Conservation (phyloP, 495 filamentous ascomycete species). For the Geoglossum glabrum region DNA sequence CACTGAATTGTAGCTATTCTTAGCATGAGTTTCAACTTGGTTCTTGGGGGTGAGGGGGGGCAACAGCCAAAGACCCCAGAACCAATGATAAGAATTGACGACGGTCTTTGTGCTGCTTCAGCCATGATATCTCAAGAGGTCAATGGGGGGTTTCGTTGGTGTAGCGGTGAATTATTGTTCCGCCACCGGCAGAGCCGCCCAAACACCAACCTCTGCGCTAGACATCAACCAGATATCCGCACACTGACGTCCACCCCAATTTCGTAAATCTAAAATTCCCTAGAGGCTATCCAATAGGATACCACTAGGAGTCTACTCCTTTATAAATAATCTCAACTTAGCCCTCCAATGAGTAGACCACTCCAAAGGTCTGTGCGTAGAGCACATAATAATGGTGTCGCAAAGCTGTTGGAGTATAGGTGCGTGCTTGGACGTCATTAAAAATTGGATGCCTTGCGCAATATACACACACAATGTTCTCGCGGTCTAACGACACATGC, state of each 20-base stretch:
- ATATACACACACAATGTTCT: background rate
- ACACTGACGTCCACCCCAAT: background rate
- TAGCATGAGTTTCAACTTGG: background rate
- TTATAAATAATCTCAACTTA: background rate
- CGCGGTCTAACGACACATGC: background rate
- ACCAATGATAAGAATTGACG: conserved; percentile 17
- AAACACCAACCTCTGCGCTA: background rate
- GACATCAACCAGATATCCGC: background rate
- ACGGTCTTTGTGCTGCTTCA: conserved; percentile 5
- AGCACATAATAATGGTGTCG: background rate
- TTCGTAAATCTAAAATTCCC: background rate
- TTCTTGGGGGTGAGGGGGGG: background rate
- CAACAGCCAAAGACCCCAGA: conserved; percentile 18
- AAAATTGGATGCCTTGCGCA: background rate
- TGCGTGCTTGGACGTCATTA: background rate
- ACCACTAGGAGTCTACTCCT: background rate
- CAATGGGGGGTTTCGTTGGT: background rate
- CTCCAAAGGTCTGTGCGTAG: background rate
- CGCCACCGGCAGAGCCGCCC: background rate
- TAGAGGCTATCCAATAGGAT: too few relatives aligned
- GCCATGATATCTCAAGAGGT: background rate
- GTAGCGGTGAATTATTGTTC: background rate
- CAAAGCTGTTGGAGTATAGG: background rate
- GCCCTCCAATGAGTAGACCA: background rate
- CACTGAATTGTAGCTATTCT: conserved; percentile 2